Percentiles rank a stretch among this genome's conserved stretches.
phyloP scores from a whole-genome alignment of 495 filamentous ascomycete genomes.

The Penicillium ochrochloron region DNA sequence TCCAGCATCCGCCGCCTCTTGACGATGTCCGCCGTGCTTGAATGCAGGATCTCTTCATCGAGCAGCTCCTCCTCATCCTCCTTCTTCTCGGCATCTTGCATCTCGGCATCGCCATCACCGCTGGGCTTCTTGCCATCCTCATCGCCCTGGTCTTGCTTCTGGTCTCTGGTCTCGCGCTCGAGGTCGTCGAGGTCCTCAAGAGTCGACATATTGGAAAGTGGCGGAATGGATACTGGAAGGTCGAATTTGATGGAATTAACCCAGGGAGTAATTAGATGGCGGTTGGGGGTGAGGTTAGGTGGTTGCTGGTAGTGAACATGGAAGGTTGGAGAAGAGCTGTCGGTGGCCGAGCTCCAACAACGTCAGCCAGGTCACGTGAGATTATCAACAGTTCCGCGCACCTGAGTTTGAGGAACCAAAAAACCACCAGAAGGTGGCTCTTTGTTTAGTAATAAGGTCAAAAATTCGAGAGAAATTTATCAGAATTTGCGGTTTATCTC shows the following conservation, averaged over 20 bases:
- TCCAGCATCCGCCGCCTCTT: conserved; percentile 85
- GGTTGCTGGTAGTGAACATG: conserved; percentile 23
- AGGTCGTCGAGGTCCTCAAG: conserved; percentile 83
- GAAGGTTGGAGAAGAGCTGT: conserved; percentile 41
- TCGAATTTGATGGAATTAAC: conserved; percentile 13
- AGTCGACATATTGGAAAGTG: conserved; percentile 68
- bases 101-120: conserved; percentile 76
- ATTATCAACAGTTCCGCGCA: conserved; percentile 29
- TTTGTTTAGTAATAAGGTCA: neutral
- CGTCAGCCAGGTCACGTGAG: conserved; percentile 52
- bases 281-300: conserved; percentile 20
- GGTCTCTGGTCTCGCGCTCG: conserved; percentile 78
- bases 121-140: conserved; percentile 61
- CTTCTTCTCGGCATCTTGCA: conserved; percentile 81
- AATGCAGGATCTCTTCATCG: conserved; percentile 87
- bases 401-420: neutral
- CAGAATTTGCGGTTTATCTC: too few relatives aligned
- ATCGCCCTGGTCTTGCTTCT: conserved; percentile 66
- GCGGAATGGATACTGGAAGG: conserved; percentile 16
- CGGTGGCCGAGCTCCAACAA: conserved; percentile 48
- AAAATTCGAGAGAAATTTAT: neutral
- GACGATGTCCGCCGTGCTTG: conserved; percentile 90
- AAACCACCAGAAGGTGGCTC: neutral
- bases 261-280: conserved; percentile 10
- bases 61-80: conserved; percentile 77